A percentile compares a stretch with the other conserved stretches of the same genome.
Evolutionary conservation across 768 basidiomycete species (phyloP).

Genomic region (Tricholoma matsutake): DNA sequence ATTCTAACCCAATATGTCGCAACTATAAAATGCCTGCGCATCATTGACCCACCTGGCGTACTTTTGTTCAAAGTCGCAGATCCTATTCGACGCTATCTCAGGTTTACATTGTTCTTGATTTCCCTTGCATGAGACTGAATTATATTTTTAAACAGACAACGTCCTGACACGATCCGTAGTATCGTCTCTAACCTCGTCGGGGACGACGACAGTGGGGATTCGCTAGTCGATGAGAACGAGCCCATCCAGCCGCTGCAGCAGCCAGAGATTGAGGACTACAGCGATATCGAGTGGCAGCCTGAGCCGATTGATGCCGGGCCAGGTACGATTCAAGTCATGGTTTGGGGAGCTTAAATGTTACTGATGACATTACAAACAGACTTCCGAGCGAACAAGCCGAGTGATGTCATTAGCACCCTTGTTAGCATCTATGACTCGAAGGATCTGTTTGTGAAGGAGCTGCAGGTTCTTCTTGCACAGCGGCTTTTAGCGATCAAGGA

Average conservation of each 20-base stretch:
- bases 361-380: conserved; percentile 42
- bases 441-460: conserved; percentile 93
- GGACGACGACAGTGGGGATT: conserved; percentile 76
- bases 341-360: background rate
- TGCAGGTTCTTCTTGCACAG: conserved; percentile 89
- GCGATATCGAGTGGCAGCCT: conserved; percentile 91
- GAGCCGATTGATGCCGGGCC: conserved; percentile 97
- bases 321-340: conserved; percentile 43
- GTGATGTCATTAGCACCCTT: conserved; percentile 93
- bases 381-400: conserved; percentile 86
- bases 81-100: conserved; percentile 85
- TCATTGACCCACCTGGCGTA: conserved; percentile 91
- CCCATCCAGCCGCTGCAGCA: conserved; percentile 74
- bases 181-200: conserved; percentile 92
- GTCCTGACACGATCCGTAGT: conserved; percentile 90
- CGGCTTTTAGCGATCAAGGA: conserved; percentile 77
- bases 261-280: conserved; percentile 79
- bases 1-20: conserved; percentile 89
- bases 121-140: background rate
- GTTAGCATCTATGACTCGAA: conserved; percentile 98
- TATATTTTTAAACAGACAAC: conserved; percentile 47
- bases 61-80: conserved; percentile 91
- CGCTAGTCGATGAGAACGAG: conserved; percentile 82
- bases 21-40: conserved; percentile 85
- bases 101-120: conserved; percentile 40